These are phyloP conservation scores for Verticillium zaregamsianum DNA, from an alignment of 2,329 filamentous ascomycete species.

Conservation along the genomic window DNA sequence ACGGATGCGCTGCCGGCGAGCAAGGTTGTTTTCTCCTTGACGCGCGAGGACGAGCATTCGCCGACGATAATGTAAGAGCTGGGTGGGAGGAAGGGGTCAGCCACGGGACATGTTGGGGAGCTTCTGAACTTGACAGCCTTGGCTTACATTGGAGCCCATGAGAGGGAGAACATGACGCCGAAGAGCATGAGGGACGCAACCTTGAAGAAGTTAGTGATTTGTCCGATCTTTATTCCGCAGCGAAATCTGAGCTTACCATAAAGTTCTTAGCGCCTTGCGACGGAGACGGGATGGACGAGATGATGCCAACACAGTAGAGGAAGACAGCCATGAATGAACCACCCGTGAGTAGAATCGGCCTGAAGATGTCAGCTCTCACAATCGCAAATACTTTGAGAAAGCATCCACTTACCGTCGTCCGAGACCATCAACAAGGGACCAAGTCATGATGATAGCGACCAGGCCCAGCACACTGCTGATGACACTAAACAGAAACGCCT, in stretches of 20 bases:
- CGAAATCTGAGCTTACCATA: background rate
- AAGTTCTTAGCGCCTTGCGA: background rate
- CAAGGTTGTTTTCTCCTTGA: slow-evolving; percentile 26
- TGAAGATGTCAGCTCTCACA: background rate
- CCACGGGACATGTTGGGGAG: background rate
- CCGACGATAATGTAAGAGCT: slow-evolving; percentile 22
- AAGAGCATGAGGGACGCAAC: slow-evolving; percentile 23
- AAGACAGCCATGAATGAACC: slow-evolving; percentile 18
- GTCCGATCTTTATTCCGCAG: too few relatives aligned
- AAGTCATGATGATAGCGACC: slow-evolving; percentile 13
- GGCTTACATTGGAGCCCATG: slow-evolving; percentile 22
- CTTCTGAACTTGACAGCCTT: background rate
- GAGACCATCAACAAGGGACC: slow-evolving; percentile 18
- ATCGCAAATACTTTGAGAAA: background rate
- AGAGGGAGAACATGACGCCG: slow-evolving; percentile 18
- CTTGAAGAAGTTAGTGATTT: slow-evolving; percentile 3
- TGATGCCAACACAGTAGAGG: slow-evolving; percentile 17
- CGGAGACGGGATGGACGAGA: slow-evolving; percentile 8
- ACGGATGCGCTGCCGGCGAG: slow-evolving; percentile 21
- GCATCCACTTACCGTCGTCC: slow-evolving; percentile 8
- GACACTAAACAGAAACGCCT: slow-evolving; percentile 20
- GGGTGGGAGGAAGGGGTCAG: background rate
- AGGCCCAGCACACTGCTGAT: slow-evolving; percentile 13
- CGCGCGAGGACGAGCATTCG: slow-evolving; percentile 17
- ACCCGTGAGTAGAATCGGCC: slow-evolving; percentile 19